Evolutionary conservation across 305 asterid genomes (phyloP), one percentile per base, ranked within the genome.

Genomic region (Fraxinus floribunda): DNA sequence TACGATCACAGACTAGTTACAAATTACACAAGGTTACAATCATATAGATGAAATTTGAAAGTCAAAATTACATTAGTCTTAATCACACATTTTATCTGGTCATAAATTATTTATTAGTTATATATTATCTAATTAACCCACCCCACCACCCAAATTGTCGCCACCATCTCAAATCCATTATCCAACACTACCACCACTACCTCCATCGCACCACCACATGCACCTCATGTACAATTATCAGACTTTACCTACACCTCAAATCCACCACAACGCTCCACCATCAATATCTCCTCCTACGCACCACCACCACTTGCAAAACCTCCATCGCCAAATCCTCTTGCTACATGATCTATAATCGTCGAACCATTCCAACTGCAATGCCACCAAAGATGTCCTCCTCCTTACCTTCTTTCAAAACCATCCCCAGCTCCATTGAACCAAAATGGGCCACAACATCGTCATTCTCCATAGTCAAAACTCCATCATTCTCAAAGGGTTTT

Each of bases 361-460:
- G 15, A 39, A 39, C 13, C 46, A 39, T 39, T 39, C 46, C 46
- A 39, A 39, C 13, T 39, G 46, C 46, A 39, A 3, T 9, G 13
- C 46, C 46, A 5, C 46, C 13, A 3, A 9, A 39, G 46, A 39
- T 1, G 11, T 39, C 46, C 71, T 15, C 86, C 71, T 15, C 86
- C 55, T 88, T 77, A 49, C 79, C 88, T 62, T 86, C 91, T 79
- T 80, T 75, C 78, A 35, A 57, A 36, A 87, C 90, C 15, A 81
- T 86, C 75, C 87, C 90, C 78, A 87, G 71, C 24, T 86, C 91
- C 46, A 89, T 76, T 49, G 86, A 86, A 78, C 88, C 89, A 81
- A 92, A 66, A 73, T 87, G 64, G 35, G 88, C 85, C 55, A 82
- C 35, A 0, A 90, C 84, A 52, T 83, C 87, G 46, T 86, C 90